Evolutionary conservation across 257 asterid genomes (phyloP), one percentile per base, ranked within the genome.

Genomic region (Solanum bulbocastanum): DNA sequence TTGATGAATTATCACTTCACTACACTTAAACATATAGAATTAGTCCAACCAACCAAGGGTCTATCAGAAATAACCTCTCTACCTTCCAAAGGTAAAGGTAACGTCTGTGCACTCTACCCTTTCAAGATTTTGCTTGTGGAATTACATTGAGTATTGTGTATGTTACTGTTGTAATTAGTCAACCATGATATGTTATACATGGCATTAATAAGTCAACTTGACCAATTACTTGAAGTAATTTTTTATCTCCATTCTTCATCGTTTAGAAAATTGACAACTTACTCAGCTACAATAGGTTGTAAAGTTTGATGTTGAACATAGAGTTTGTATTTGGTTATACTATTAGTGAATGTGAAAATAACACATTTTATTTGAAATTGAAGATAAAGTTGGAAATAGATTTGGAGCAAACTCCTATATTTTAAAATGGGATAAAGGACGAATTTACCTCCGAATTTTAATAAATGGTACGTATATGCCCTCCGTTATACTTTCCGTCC

Each of bases 281-380:
- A 76, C 23, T 76, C 12, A 23, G 0, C 20, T 22, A 33, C 15
- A 30, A 69, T 69, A 30, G 14, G 18, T 14, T 30, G 33, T 30
- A 4, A 71, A 71, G 13, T 32, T 15, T 71, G 13, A 14, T 2
- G 22, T 68, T 27, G 74, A 30, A 69, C 0, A 69, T 69, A 14
- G 10, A 16, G 3, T 32, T 32, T 71, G 1, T 32, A 8, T 71
- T 16, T 8, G 25, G 22, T 71, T 71, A 32, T 71, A 15, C 0
- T 0, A 8, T 71, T 32, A 15, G 12, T 0, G 14, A 71, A 15
- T 0, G 2, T 32, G 3, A 71, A 9, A 71, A 71, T 20, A 7
- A 18, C 0, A 0, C 44, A 8, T 12, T 72, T 71, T 72, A 32
- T 72, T 72, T 18, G 25, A 8, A 72, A 33, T 33, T 18, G 8